Evolutionary conservation across 768 basidiomycete species (phyloP).

Genomic region (Tulasnella sp.): DNA sequence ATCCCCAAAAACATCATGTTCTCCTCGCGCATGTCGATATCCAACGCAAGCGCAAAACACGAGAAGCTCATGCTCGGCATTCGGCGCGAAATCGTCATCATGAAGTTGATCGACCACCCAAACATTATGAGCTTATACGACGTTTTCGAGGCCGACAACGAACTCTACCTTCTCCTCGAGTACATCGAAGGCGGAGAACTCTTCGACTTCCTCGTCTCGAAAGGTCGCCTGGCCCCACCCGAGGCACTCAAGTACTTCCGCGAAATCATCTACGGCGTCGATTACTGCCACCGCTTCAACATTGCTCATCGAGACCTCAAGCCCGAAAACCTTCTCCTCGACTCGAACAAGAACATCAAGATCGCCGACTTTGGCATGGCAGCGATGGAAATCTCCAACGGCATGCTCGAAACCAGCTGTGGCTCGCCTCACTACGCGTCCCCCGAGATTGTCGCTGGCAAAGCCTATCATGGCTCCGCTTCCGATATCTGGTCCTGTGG

Average conservation of each 20-base stretch:
- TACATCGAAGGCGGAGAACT: conserved; percentile 96
- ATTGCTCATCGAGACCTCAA: conserved; percentile 98
- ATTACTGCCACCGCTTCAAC: conserved; percentile 96
- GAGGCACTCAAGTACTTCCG: conserved; percentile 93
- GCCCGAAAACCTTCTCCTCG: conserved; percentile 94
- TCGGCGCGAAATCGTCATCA: conserved; percentile 95
- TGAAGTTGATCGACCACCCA: conserved; percentile 99
- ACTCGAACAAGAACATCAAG: conserved; percentile 71
- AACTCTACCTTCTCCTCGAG: conserved; percentile 92
- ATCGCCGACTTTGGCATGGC: conserved; percentile 99
- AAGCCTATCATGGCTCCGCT: conserved; percentile 84
- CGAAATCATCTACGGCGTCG: conserved; percentile 92
- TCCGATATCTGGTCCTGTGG: conserved; percentile 98
- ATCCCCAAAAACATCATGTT: conserved; percentile 80
- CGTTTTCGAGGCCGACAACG: conserved; percentile 89
- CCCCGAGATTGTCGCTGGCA: conserved; percentile 93
- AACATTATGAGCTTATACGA: conserved; percentile 96
- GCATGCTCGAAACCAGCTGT: conserved; percentile 90
- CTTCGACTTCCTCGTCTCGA: conserved; percentile 93
- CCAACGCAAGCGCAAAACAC: conserved; percentile 67
- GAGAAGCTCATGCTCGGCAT: conserved; percentile 81
- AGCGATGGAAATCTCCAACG: conserved; percentile 83
- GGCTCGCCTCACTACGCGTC: conserved; percentile 97
- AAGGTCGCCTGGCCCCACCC: conserved; percentile 73
- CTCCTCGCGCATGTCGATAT: conserved; percentile 68